Evolutionary conservation across 1,139 yeast species (phyloP), one percentile per base, ranked within the genome.

Genomic region (Suhomyces yuchorum): DNA sequence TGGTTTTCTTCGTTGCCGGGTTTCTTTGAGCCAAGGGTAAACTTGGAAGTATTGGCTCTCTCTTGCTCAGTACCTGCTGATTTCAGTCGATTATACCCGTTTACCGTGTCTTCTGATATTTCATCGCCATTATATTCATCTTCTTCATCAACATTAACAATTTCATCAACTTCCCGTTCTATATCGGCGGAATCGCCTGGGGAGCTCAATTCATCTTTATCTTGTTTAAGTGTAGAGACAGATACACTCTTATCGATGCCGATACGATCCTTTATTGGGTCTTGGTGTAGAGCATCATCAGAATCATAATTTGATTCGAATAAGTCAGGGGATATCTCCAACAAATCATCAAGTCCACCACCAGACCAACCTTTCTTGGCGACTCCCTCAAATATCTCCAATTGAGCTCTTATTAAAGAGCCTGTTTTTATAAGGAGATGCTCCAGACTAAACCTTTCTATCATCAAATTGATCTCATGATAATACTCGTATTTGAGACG

Each of bases 281-380:
- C 37, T 11, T 36, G 36, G 9, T 18, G 23, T 3, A n/a, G n/a
- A 18, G 28, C 24, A n/a, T 33, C 44, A 28, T 52, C 54, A 5
- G 49, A 24, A n/a, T 52, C 56, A 24, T 48, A 47, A 28, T 36
- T 50, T 9, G 48, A 51, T 32, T 67, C 71, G 58, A 81, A 80
- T 2, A 82, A 75, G 56, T 81, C 85, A 2, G 81, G 82, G 11
- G 83, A 74, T 42, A 74, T 64, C n/a, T 75, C 65, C 37, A 84
- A 68, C 45, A 89, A 67, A 24, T 80, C 84, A 60, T 89, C 96
- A 36, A 88, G 67, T 0, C 96, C 96, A 18, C 93, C 93, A 8
- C 96, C 96, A 9, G 87, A 77, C 90, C 92, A 85, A 8, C 96
- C 95, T 62, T 89, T 89, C 49, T 84, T 76, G 0, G 96, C 96